Base-by-base conservation (phyloP, 129 eudicot genomes). In the Glebionis coronaria region DNA sequence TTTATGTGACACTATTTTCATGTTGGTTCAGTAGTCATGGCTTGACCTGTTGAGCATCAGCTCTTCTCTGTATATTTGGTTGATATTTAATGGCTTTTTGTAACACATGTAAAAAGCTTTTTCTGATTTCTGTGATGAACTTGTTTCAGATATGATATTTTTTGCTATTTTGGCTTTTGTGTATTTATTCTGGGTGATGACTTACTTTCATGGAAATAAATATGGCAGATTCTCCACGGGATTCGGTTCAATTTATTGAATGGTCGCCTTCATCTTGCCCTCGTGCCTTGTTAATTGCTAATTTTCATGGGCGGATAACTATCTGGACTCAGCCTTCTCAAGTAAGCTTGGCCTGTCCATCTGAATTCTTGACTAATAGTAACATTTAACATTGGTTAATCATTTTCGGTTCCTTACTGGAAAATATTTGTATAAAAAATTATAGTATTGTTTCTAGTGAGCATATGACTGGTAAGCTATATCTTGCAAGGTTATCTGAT, bases 261-360 rank as follows among this genome's bases (percentile, higher is more conserved):
- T 93, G 98, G 98, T 88, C 98, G 12, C 98, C 98, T 28, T 75
- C 92, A 12, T 89, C 97, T 13, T 88, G 95, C 60, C 91, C 96
- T 35, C 95, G 98, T 25, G 97, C 98, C 15, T 70, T 93, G 67
- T 81, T 93, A 42, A 81, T 93, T 47, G 91, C 98, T 59, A 93
- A 93, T 66, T 93, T 93, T 78, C 91, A 88, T 74, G 98, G 98
- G 40, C 85, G 97, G 55, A 85, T 81, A 65, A 93, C 98, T 46
- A 88, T 88, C 61, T 93, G 95, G 98, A 83, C 89, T 60, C 96
- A 88, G 70, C 97, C 96, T 73, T 78, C 92, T 66, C 87, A 71
- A 52, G 98, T 88, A 84, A 76, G 82, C 67, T 3, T 74, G 46
- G 29, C 29, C 58, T 54, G 47, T 53, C 31, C 45, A 27, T 9